Conservation (phyloP, 768 basidiomycete species). For the Suillus luteus region DNA sequence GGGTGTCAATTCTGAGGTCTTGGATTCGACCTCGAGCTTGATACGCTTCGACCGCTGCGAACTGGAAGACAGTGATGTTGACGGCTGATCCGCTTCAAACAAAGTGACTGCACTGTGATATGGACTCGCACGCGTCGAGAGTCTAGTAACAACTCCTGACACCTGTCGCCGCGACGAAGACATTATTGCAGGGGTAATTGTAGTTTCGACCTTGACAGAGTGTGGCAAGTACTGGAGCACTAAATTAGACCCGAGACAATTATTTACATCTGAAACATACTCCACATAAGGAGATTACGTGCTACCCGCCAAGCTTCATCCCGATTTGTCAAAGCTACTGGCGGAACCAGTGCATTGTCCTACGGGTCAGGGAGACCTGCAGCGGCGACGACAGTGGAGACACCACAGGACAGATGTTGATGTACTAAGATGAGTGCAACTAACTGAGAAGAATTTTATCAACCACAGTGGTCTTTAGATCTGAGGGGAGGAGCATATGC, state of each 20-base stretch:
- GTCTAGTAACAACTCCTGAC: constrained; percentile 34
- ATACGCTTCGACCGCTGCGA: constrained; percentile 32
- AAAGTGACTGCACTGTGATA: constrained; percentile 47
- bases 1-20: background rate
- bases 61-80: constrained; percentile 18
- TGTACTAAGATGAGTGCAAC: too few relatives aligned
- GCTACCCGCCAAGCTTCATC: constrained; percentile 15
- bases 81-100: constrained; percentile 31
- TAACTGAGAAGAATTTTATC: too few relatives aligned
- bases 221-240: background rate
- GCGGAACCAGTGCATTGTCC: too few relatives aligned
- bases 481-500: too few relatives aligned
- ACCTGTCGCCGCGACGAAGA: constrained; percentile 26
- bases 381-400: too few relatives aligned
- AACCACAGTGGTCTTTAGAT: too few relatives aligned
- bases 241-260: background rate
- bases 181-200: constrained; percentile 18
- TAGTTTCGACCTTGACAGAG: background rate
- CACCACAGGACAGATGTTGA: too few relatives aligned
- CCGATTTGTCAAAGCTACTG: too few relatives aligned
- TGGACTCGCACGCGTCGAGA: constrained; percentile 45
- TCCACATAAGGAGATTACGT: constrained; percentile 24
- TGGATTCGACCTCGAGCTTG: constrained; percentile 28
- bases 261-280: background rate
- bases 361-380: too few relatives aligned